Conservation (phyloP, 2,329 filamentous ascomycete species). For the Tolypocladium sp. region DNA sequence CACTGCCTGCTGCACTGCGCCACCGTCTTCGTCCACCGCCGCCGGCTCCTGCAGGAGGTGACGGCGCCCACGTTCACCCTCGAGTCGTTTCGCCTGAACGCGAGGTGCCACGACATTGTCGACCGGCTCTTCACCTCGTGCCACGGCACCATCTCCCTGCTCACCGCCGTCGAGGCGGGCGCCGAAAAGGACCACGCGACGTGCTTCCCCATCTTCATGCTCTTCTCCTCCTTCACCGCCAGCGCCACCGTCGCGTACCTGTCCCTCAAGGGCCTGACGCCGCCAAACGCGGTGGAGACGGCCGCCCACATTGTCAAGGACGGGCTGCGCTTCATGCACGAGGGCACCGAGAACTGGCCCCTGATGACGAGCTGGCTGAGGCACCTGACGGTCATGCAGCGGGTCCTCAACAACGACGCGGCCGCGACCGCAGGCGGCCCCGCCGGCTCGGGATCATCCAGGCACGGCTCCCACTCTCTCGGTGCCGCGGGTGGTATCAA, state of each 20-base stretch:
- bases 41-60: slow-evolving; percentile 48
- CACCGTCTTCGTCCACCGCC: slow-evolving; percentile 51
- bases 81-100: slow-evolving; percentile 42
- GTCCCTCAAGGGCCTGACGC: slow-evolving; percentile 51
- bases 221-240: slow-evolving; percentile 53
- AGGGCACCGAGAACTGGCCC: slow-evolving; percentile 51
- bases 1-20: slow-evolving; percentile 53
- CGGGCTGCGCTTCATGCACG: slow-evolving; percentile 48
- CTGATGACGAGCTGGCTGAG: slow-evolving; percentile 51
- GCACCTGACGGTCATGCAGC: slow-evolving; percentile 52
- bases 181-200: slow-evolving; percentile 48
- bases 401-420: slow-evolving; percentile 47
- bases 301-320: slow-evolving; percentile 48
- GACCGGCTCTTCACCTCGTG: slow-evolving; percentile 50
- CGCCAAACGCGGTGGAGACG: slow-evolving; percentile 46
- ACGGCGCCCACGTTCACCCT: slow-evolving; percentile 41
- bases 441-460: slow-evolving; percentile 13
- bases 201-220: slow-evolving; percentile 56
- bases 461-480: slow-evolving; percentile 24
- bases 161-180: slow-evolving; percentile 45
- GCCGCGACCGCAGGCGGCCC: slow-evolving; percentile 15
- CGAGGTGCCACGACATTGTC: slow-evolving; percentile 42
- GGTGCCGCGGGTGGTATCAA: slow-evolving; percentile 27
- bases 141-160: slow-evolving; percentile 47
- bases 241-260: slow-evolving; percentile 53